Evolutionary conservation across 352 stramenopile genomes (phyloP).

Genomic region (Globisporangium echinulatum): DNA sequence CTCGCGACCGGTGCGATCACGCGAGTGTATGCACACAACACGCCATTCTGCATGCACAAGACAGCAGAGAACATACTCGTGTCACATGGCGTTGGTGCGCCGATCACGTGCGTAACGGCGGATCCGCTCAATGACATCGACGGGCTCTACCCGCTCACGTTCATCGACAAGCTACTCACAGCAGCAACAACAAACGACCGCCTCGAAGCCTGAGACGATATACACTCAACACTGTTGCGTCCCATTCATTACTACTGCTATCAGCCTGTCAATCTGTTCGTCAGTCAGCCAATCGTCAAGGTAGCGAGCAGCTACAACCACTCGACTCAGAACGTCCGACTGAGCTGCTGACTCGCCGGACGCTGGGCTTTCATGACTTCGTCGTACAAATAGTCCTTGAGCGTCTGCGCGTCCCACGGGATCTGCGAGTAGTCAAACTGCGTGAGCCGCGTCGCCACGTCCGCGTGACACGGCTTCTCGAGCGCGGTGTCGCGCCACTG

Average conservation of each 20-base stretch:
- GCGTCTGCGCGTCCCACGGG: conserved; percentile 54
- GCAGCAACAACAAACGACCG: not conserved
- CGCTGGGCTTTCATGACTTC: conserved; percentile 73
- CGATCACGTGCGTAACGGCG: conserved; percentile 4
- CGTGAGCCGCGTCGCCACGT: conserved; percentile 48
- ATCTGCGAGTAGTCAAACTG: conserved; percentile 77
- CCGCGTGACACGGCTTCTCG: conserved; percentile 44
- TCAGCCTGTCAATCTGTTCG: conserved; percentile 1
- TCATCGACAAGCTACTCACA: conserved; percentile 8
- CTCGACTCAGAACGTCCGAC: not conserved
- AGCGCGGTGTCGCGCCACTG: conserved; percentile 65
- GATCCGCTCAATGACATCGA: conserved; percentile 5
- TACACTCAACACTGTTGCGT: not conserved
- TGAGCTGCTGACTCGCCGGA: conserved; percentile 1
- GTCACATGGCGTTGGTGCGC: not conserved
- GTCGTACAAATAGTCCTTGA: conserved; percentile 79
- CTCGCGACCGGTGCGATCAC: conserved; percentile 14
- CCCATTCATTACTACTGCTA: not conserved
- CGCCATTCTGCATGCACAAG: conserved; percentile 21
- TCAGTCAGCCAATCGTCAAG: not conserved
- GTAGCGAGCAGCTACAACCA: not conserved
- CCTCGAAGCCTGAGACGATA: not conserved
- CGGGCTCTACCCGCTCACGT: conserved; percentile 15
- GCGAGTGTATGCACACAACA: conserved; percentile 21
- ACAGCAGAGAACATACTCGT: not conserved